These are phyloP conservation scores for Fusarium aywerte DNA, from an alignment of 2,329 filamentous ascomycete species.

Conservation along the genomic window DNA sequence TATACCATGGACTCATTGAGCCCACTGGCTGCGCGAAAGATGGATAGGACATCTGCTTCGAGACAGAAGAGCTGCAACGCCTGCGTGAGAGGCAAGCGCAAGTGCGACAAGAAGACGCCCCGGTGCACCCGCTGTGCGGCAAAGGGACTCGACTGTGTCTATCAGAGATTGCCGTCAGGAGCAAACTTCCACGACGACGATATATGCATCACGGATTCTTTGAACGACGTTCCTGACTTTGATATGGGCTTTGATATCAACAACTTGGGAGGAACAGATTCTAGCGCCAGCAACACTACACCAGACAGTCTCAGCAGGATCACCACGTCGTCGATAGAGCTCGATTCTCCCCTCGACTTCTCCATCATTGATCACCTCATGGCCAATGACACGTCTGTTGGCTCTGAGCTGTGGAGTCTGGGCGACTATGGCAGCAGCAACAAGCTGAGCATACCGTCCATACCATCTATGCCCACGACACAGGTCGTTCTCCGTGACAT, in stretches of 20 bases:
- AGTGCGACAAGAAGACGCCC: slow-evolving; percentile 59
- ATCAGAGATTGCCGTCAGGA: slow-evolving; percentile 51
- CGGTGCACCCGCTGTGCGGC: slow-evolving; percentile 56
- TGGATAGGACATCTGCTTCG: slow-evolving; percentile 55
- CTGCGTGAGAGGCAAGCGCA: slow-evolving; percentile 60
- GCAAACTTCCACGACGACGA: slow-evolving; percentile 39
- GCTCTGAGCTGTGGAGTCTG: slow-evolving; percentile 46
- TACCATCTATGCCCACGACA: slow-evolving; percentile 39
- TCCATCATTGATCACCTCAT: slow-evolving; percentile 52
- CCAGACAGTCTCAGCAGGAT: slow-evolving; percentile 47
- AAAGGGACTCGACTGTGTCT: slow-evolving; percentile 57
- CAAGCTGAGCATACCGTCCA: slow-evolving; percentile 50
- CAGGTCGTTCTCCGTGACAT: slow-evolving; percentile 48
- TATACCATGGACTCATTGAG: slow-evolving; percentile 43
- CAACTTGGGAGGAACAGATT: slow-evolving; percentile 42
- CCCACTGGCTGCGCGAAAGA: slow-evolving; percentile 45
- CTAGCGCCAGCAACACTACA: slow-evolving; percentile 42
- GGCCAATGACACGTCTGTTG: slow-evolving; percentile 37
- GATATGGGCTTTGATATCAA: slow-evolving; percentile 54
- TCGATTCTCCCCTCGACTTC: slow-evolving; percentile 49
- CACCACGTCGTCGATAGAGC: slow-evolving; percentile 39
- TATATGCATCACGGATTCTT: slow-evolving; percentile 15
- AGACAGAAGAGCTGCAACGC: slow-evolving; percentile 62
- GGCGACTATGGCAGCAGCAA: slow-evolving; percentile 37
- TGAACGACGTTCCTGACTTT: slow-evolving; percentile 48